A percentile compares a stretch with the other conserved stretches of the same genome.
These are phyloP conservation scores for Dendrobium huoshanense DNA, from an alignment of 106 monocot genomes.

Conservation along the genomic window DNA sequence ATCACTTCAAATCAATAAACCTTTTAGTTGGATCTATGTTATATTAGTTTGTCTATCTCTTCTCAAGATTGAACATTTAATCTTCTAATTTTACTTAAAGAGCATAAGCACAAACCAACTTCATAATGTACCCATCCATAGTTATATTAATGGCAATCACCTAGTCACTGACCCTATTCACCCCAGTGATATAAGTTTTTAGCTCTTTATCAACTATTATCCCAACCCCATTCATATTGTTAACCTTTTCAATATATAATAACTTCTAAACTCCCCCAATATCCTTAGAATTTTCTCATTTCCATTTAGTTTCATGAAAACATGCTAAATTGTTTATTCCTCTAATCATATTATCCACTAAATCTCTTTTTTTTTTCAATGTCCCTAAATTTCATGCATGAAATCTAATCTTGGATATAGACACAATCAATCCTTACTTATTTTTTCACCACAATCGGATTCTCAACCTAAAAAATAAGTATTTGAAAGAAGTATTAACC, in stretches of 20 bases:
- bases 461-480: background rate
- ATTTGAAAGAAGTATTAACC: conserved; percentile 29
- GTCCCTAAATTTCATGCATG: background rate
- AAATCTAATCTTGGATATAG: background rate
- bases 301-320: background rate
- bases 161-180: background rate
- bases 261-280: background rate
- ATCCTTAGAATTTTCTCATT: background rate
- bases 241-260: background rate
- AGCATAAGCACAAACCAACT: background rate
- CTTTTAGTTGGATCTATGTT: too few species aligned
- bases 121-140: background rate
- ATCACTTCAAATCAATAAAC: too few species aligned
- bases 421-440: background rate
- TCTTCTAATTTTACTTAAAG: background rate
- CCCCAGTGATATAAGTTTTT: background rate
- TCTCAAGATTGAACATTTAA: background rate
- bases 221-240: background rate
- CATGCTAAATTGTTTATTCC: background rate
- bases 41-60: background rate
- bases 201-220: background rate
- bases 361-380: background rate
- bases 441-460: background rate
- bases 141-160: background rate
- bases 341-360: background rate